These are phyloP conservation scores for Nannizziopsis arthrosporioides DNA, from an alignment of 2,329 filamentous ascomycete genomes.

Conservation along the genomic window DNA sequence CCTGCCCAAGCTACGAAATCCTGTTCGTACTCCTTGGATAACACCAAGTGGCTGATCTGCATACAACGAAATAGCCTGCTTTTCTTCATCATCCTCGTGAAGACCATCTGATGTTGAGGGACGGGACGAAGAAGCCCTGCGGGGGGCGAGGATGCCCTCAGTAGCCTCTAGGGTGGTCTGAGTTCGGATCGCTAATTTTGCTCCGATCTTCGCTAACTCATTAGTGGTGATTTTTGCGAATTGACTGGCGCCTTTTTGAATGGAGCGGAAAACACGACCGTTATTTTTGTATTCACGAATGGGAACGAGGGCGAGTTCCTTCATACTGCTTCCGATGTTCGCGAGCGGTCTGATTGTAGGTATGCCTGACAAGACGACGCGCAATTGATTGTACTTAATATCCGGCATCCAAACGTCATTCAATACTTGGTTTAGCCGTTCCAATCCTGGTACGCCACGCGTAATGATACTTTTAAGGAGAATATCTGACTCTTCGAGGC, in stretches of 20 bases:
- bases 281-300: constrained; percentile 91
- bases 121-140: constrained; percentile 21
- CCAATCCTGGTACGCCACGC: constrained; percentile 83
- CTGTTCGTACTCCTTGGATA: constrained; percentile 70
- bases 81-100: constrained; percentile 48
- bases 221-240: constrained; percentile 91
- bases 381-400: constrained; percentile 77
- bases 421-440: constrained; percentile 74
- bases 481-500: constrained; percentile 79
- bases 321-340: constrained; percentile 78
- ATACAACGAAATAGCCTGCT: constrained; percentile 76
- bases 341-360: constrained; percentile 83
- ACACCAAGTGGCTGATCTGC: constrained; percentile 89
- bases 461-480: constrained; percentile 79
- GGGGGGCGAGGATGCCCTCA: constrained; percentile 57
- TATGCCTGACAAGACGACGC: constrained; percentile 74
- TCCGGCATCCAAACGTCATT: constrained; percentile 97
- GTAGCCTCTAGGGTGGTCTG: constrained; percentile 85
- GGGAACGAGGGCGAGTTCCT: constrained; percentile 76
- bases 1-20: constrained; percentile 68
- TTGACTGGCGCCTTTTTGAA: constrained; percentile 77
- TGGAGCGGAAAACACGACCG: constrained; percentile 77
- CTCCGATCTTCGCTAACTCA: constrained; percentile 85
- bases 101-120: constrained; percentile 34
- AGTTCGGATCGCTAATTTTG: constrained; percentile 87